Evolutionary conservation across 192 early-diverging fungal species (phyloP).

Genomic region (Linnemannia elongata): DNA sequence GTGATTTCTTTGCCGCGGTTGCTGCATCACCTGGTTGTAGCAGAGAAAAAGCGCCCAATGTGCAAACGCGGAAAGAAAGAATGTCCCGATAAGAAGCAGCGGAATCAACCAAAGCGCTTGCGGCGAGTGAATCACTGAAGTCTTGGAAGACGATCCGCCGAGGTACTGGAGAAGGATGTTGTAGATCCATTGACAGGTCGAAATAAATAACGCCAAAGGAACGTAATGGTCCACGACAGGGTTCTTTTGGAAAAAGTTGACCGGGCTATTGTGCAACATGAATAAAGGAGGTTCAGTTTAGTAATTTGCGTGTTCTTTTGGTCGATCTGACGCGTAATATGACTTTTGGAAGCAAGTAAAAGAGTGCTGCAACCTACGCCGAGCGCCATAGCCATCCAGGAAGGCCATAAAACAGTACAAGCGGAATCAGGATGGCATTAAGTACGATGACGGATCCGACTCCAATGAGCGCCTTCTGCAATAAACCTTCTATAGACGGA

Average conservation of each 20-base stretch:
- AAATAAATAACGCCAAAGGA: conserved; percentile 51
- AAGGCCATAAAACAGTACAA: conserved; percentile 44
- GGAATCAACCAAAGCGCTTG: conserved; percentile 53
- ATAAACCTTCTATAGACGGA: conserved; percentile 24
- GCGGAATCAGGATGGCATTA: conserved; percentile 31
- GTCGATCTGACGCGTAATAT: neutral
- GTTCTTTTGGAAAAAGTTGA: conserved; percentile 58
- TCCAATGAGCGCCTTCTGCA: conserved; percentile 46
- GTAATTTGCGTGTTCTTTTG: neutral
- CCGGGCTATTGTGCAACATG: conserved; percentile 24
- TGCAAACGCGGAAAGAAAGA: conserved; percentile 46
- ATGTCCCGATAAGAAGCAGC: conserved; percentile 45
- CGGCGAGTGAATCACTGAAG: conserved; percentile 35
- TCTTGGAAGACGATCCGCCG: conserved; percentile 25
- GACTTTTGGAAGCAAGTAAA: neutral
- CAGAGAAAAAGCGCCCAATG: conserved; percentile 53
- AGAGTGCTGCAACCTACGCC: conserved; percentile 29
- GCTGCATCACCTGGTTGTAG: conserved; percentile 54
- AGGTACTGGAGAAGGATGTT: conserved; percentile 51
- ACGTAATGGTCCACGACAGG: conserved; percentile 55
- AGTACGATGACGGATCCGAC: conserved; percentile 27
- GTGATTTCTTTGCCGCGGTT: conserved; percentile 7
- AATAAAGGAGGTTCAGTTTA: neutral
- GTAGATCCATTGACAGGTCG: conserved; percentile 57
- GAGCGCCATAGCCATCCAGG: conserved; percentile 56